Percentiles rank a stretch among this genome's conserved stretches.
These are phyloP conservation scores for Rhizopogon roseolus DNA, from an alignment of 768 basidiomycete genomes.

Conservation along the genomic window DNA sequence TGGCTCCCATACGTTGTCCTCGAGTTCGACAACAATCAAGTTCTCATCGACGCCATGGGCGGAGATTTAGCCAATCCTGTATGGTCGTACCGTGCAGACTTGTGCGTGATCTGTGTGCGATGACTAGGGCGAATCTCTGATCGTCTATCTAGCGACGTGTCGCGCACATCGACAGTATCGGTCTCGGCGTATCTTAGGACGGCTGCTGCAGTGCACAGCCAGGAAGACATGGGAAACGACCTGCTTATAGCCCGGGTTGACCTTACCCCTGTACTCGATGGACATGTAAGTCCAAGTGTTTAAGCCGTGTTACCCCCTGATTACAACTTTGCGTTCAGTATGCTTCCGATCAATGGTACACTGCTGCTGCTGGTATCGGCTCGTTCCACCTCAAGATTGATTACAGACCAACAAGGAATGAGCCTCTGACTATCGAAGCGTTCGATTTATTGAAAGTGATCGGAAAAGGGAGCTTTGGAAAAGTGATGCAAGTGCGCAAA, in stretches of 20 bases:
- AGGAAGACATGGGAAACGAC: slow-evolving; percentile 97
- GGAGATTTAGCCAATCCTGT: slow-evolving; percentile 88
- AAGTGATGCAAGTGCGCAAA: slow-evolving; percentile 99
- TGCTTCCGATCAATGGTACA: slow-evolving; percentile 88
- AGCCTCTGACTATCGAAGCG: slow-evolving; percentile 88
- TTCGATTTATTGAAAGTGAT: slow-evolving; percentile 98
- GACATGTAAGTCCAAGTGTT: slow-evolving; percentile 46
- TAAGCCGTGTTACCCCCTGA: slow-evolving; percentile 8
- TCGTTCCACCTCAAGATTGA: slow-evolving; percentile 95
- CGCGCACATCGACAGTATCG: slow-evolving; percentile 86
- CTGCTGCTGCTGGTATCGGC: slow-evolving; percentile 77
- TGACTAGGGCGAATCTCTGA: slow-evolving; percentile 5
- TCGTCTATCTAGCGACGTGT: slow-evolving; percentile 73
- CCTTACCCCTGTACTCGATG: slow-evolving; percentile 78
- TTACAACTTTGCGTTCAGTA: slow-evolving; percentile 38
- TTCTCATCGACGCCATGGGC: slow-evolving; percentile 91
- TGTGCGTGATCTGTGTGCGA: slow-evolving; percentile 50
- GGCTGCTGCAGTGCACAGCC: slow-evolving; percentile 60
- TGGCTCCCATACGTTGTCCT: slow-evolving; percentile 97
- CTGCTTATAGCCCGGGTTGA: slow-evolving; percentile 90
- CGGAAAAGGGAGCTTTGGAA: slow-evolving; percentile 96
- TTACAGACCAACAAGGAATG: slow-evolving; percentile 83
- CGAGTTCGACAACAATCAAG: slow-evolving; percentile 97
- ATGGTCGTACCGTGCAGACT: slow-evolving; percentile 95
- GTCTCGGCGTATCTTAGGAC: slow-evolving; percentile 91